Evolutionary conservation across 352 stramenopile genomes (phyloP).

Genomic region (Phytophthora sojae): DNA sequence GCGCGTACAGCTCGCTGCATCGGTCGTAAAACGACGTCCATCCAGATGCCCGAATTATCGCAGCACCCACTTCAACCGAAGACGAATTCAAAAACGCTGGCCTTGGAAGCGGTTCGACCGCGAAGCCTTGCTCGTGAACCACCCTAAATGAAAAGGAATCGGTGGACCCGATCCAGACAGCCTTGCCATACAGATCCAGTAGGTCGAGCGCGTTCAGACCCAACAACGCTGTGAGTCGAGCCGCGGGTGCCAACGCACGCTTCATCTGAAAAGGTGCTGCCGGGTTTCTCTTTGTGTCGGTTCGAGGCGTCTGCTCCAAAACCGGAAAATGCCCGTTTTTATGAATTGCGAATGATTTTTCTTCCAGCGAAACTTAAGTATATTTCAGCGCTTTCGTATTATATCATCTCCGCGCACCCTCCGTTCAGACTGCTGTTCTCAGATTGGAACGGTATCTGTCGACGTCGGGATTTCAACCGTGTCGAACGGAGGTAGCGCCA

Average conservation of each 20-base stretch:
- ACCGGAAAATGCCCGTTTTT: neutral
- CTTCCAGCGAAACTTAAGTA: neutral
- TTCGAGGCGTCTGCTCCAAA: slow-evolving; percentile 21
- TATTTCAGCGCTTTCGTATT: neutral
- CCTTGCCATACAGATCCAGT: slow-evolving; percentile 45
- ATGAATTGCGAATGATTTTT: too few relatives aligned
- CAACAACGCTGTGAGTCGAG: slow-evolving; percentile 29
- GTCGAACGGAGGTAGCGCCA: neutral
- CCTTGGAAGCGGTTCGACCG: slow-evolving; percentile 22
- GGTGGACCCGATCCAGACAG: slow-evolving; percentile 42
- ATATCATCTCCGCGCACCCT: too few relatives aligned
- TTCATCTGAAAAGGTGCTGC: slow-evolving; percentile 6
- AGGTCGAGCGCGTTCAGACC: slow-evolving; percentile 44
- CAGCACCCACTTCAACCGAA: slow-evolving; percentile 13
- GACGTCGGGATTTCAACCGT: neutral
- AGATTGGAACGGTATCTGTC: neutral
- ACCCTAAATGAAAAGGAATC: slow-evolving; percentile 49
- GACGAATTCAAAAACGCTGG: slow-evolving; percentile 23
- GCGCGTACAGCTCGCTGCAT: slow-evolving; percentile 41
- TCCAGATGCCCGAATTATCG: slow-evolving; percentile 30
- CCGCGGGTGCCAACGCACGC: neutral
- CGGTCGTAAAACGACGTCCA: slow-evolving; percentile 48
- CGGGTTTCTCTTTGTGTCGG: slow-evolving; percentile 3
- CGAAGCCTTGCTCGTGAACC: slow-evolving; percentile 30
- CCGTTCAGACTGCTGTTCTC: neutral